These are phyloP conservation scores for Fusarium agapanthi DNA, from an alignment of 2,329 filamentous ascomycete genomes.

Conservation along the genomic window DNA sequence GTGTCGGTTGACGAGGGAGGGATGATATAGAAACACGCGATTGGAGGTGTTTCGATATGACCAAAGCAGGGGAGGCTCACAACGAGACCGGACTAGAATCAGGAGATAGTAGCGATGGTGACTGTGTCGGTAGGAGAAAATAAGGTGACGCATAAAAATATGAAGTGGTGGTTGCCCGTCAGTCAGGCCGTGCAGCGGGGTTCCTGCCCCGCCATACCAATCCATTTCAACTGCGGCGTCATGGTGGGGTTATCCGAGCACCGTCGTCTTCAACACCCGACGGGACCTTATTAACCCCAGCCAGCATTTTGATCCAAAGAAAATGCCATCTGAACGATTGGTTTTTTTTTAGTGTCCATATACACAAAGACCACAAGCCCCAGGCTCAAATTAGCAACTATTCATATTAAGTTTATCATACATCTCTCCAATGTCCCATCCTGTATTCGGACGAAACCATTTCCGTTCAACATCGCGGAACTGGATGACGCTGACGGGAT, in stretches of 20 bases:
- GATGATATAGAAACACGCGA: slow-evolving; percentile 3
- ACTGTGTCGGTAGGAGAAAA: slow-evolving; percentile 33
- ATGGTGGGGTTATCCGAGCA: slow-evolving; percentile 34
- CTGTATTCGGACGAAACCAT: slow-evolving; percentile 21
- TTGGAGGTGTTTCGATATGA: slow-evolving; percentile 15
- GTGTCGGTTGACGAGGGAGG: neutral
- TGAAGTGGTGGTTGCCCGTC: slow-evolving; percentile 28
- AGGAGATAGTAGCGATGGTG: slow-evolving; percentile 30
- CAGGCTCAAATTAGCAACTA: slow-evolving; percentile 1
- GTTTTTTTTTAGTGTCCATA: neutral
- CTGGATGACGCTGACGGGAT: slow-evolving; percentile 7
- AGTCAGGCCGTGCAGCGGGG: slow-evolving; percentile 31
- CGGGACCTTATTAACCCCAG: neutral
- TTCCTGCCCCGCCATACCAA: slow-evolving; percentile 38
- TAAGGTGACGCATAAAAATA: slow-evolving; percentile 40
- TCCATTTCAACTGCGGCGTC: slow-evolving; percentile 31
- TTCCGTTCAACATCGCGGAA: neutral
- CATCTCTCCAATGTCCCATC: slow-evolving; percentile 5
- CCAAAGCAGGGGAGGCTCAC: neutral
- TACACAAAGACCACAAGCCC: neutral
- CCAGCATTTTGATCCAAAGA: neutral
- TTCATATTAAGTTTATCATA: slow-evolving; percentile 33
- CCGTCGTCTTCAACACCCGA: neutral
- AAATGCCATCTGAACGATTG: neutral
- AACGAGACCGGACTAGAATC: slow-evolving; percentile 22